phyloP scores from a whole-genome alignment of 176 grass and related monocot genomes.

The maize (Zea mays) region DNA sequence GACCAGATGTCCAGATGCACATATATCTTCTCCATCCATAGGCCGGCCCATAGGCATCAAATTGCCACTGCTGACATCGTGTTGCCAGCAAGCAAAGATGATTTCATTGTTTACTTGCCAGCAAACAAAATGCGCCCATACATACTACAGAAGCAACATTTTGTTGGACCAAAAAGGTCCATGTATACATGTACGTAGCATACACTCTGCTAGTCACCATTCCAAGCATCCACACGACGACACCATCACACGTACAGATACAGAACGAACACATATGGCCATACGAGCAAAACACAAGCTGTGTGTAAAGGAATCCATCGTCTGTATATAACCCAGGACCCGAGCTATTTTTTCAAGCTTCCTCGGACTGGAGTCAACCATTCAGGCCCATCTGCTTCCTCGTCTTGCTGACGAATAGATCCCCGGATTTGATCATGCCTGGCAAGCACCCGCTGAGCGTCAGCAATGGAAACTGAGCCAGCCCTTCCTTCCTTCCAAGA shows the following conservation, averaged over 20 bases:
- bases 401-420: conserved; percentile 49
- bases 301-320: neutral
- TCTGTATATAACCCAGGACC: neutral
- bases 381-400: conserved; percentile 60
- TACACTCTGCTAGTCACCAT: neutral
- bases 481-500: conserved; percentile 57
- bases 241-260: neutral
- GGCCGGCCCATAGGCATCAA: neutral
- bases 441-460: conserved; percentile 52
- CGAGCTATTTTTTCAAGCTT: neutral
- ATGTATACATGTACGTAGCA: neutral
- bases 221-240: neutral
- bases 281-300: neutral
- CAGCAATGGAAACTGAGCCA: conserved; percentile 51
- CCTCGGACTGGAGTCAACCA: conserved; percentile 7
- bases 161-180: neutral
- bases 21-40: neutral
- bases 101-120: too few species aligned
- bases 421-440: conserved; percentile 56
- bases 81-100: neutral
- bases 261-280: neutral
- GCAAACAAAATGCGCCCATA: neutral
- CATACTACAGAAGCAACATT: neutral
- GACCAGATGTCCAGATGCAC: too few species aligned
- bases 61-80: neutral